Evolutionary conservation across 768 basidiomycete species (phyloP), one percentile per base, ranked within the genome.

Genomic region (Hortiboletus campestris): DNA sequence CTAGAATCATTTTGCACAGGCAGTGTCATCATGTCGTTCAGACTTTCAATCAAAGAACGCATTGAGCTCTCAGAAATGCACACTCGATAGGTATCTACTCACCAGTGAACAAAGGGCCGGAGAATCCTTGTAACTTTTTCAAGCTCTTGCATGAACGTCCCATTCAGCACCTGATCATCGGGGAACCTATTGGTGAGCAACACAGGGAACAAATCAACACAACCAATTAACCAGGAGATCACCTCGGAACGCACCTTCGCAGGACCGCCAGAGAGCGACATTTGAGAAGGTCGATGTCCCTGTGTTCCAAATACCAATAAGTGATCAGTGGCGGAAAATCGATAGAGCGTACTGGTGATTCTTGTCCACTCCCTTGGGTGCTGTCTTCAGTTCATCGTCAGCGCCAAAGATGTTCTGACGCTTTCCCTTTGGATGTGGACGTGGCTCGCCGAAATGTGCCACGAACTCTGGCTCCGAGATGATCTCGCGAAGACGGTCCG

Each of bases 281-380:
- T 71, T 91, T 91, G 58, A 99, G 74, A 47, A 98, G 73, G 69
- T 96, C 95, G 60, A 99, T 98, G 67, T 98, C 93, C 70, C 88
- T 90, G 36, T 2, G 56, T 43, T 48, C 17, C 36, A 46, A 29
- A 34, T 51, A 20, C 29, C 28, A 10, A 55, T 45, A 38, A 28
- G 46, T 38, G 20, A 51, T 36, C 36, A 46, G 28, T 34, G 14
- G 19, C 19, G 29, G 14, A 42, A 47, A 16, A 45, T 29, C 5
- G n/a, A 38, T 4, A 14, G 43, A 11, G 63, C 79, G 17, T 52
- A 91, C 89, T 78, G 77, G 67, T 98, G 94, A 31, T 79, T 80
- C 72, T 94, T 98, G 49, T 83, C 82, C 10, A 96, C 74, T 0
- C 94, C 95, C 66, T 97, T 98, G 1, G 95, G 95, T 6, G 94